Percentiles rank a stretch among this genome's conserved stretches.
Evolutionary conservation across 441 rosid species (phyloP).

Genomic region (Metrosideros polymorpha): DNA sequence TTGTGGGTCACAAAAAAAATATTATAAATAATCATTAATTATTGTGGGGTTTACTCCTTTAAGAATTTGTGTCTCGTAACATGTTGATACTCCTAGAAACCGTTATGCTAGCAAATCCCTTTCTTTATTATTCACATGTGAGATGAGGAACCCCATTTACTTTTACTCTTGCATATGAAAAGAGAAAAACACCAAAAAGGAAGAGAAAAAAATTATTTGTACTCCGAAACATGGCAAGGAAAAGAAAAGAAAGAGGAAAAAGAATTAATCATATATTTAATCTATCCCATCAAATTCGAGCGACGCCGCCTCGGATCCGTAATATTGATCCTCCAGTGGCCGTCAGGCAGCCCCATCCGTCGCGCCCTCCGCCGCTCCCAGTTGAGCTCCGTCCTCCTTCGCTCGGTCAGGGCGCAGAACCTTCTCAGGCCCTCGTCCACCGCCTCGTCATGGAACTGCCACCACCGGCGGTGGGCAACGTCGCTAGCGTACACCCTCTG

Average conservation of each 20-base stretch:
- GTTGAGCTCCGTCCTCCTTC: constrained; percentile 59
- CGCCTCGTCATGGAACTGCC: constrained; percentile 56
- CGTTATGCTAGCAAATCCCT: no score
- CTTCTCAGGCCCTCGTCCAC: constrained; percentile 53
- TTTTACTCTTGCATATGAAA: background rate
- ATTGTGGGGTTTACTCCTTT: no score
- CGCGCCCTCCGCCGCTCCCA: constrained; percentile 71
- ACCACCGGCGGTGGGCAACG: constrained; percentile 76
- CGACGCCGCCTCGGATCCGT: constrained; percentile 61
- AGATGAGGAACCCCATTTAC: background rate
- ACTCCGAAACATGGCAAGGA: constrained; percentile 3
- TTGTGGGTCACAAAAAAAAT: no score
- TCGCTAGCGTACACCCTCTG: constrained; percentile 85
- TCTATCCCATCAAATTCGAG: background rate
- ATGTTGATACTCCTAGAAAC: no score
- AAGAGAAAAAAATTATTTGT: background rate
- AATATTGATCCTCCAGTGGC: constrained; percentile 68
- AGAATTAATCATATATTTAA: background rate
- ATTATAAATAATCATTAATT: no score
- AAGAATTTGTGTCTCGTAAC: no score
- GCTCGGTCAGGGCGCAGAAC: constrained; percentile 56
- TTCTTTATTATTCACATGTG: constrained; percentile 10
- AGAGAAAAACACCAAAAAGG: background rate
- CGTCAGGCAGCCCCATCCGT: constrained; percentile 31
- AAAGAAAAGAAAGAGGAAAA: background rate